Base-by-base conservation (phyloP, 805 yeast species). In the Phaffomyces thermotolerans region DNA sequence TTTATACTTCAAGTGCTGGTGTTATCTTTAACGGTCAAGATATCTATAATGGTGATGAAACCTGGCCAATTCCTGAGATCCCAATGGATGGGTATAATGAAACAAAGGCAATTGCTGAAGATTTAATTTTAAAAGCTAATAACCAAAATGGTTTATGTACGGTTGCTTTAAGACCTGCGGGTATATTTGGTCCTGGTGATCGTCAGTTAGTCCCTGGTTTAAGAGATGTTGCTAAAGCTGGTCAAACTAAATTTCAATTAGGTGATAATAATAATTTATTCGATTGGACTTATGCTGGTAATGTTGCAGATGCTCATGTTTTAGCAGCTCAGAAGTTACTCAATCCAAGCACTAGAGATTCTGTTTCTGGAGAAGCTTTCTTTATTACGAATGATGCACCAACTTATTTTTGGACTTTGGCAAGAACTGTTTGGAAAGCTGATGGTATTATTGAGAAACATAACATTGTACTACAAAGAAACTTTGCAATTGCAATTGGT, bases 151-250 rank as follows among this genome's bases (percentile, higher is more conserved):
- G 69, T 2, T 75, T 90, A 51, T 66, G 74, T 39, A 93, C 99
- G 0, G 84, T 86, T 32, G 93, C 96, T 2, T 65, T 93, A 39
- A 77, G 99, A 50, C 99, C 99, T 1, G 96, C 99, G 1, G 99
- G 99, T 34, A 89, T 93, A 39, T 93, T 93, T 68, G 99, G 99
- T 6, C 99, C 98, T 6, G 98, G 99, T 36, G 99, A 93, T 63
- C 78, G 99, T 48, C 99, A 93, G 63, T 68, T 93, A 57, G 93
- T 93, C 37, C 99, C 99, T 12, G 95, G 95, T 4, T 70, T 93
- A 46, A 78, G 96, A 58, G 74, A 74, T 14, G 96, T 87, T 36
- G 89, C 95, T 4, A 74, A 75, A 46, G 67, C 77, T 43, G 95
- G 95, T 8, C 96, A 91, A 63, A 83, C 93, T 20, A 84, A 84